A percentile compares a stretch with the other conserved stretches of the same genome.
Evolutionary conservation across 176 grass and related monocot species (phyloP).

Genomic region (Phoenix roebelenii): DNA sequence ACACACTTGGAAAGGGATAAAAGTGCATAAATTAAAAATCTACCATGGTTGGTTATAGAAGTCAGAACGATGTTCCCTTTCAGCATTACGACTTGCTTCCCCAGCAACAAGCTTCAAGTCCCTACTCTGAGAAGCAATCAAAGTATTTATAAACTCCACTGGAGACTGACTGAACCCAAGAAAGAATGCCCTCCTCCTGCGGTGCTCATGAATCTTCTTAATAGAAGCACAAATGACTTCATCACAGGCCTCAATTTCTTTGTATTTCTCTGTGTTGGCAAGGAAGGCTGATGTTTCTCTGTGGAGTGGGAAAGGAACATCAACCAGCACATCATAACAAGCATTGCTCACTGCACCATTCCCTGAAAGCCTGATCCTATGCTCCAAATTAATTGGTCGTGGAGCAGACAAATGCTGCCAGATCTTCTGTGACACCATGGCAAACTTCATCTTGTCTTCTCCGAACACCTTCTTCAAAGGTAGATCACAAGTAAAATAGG

Average conservation of each 20-base stretch:
- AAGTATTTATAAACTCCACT: slow-evolving; percentile 85
- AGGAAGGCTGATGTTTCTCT: slow-evolving; percentile 81
- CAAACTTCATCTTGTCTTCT: slow-evolving; percentile 90
- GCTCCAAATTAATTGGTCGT: slow-evolving; percentile 69
- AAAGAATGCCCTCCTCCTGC: slow-evolving; percentile 87
- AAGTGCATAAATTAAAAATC: slow-evolving; percentile 10
- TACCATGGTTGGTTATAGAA: slow-evolving; percentile 96
- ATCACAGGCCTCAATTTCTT: slow-evolving; percentile 89
- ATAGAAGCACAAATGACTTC: slow-evolving; percentile 88
- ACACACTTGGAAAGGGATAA: background rate
- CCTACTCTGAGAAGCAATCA: slow-evolving; percentile 90
- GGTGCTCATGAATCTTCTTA: slow-evolving; percentile 99
- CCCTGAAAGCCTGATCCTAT: slow-evolving; percentile 71
- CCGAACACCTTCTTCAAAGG: slow-evolving; percentile 74
- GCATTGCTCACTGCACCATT: slow-evolving; percentile 48
- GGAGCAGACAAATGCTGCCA: slow-evolving; percentile 65
- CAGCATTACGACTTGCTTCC: slow-evolving; percentile 70
- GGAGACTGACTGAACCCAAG: slow-evolving; percentile 95
- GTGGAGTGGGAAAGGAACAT: slow-evolving; percentile 88
- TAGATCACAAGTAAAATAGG: slow-evolving; percentile 70
- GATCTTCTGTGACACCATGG: slow-evolving; percentile 92
- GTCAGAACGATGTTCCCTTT: slow-evolving; percentile 73
- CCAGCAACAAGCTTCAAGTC: slow-evolving; percentile 92
- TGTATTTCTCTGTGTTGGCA: slow-evolving; percentile 85
- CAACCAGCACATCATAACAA: slow-evolving; percentile 89